phyloP scores from a whole-genome alignment of 129 eudicot genomes.

The Saussurea involucrata region DNA sequence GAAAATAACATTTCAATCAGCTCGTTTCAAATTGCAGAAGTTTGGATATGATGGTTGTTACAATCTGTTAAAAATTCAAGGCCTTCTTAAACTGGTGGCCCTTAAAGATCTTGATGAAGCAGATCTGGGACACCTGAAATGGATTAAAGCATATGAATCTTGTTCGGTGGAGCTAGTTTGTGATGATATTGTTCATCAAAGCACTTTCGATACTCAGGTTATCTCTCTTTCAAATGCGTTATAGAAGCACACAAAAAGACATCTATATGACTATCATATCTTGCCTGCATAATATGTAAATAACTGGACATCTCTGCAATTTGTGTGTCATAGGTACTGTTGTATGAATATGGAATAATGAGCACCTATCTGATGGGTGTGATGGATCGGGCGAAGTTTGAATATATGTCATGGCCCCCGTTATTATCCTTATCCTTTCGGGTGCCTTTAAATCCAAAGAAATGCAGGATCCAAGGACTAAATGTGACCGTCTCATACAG shows the following conservation, averaged over 20 bases:
- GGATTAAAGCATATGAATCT: slow-evolving; percentile 15
- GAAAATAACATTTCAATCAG: slow-evolving; percentile 12
- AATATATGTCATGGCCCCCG: not conserved
- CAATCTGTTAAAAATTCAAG: slow-evolving; percentile 1
- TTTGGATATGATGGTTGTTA: not conserved
- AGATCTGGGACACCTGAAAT: slow-evolving; percentile 4
- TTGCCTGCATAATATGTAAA: not conserved
- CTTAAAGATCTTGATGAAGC: not conserved
- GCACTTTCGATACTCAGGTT: slow-evolving; percentile 2
- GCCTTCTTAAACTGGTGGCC: not conserved
- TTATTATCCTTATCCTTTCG: slow-evolving; percentile 1
- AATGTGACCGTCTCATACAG: not conserved
- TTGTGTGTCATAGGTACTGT: slow-evolving; percentile 2
- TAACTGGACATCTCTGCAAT: not conserved
- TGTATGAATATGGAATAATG: slow-evolving; percentile 20
- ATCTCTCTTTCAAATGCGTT: not conserved
- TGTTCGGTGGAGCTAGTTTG: not conserved
- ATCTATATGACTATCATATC: too few relatives aligned
- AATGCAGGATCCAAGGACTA: not conserved
- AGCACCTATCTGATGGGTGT: slow-evolving; percentile 9
- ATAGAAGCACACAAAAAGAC: not conserved
- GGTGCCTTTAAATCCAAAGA: slow-evolving; percentile 2
- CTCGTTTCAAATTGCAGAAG: not conserved
- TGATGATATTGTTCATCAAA: too few relatives aligned
- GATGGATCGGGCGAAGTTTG: too few relatives aligned